Evolutionary conservation across 129 eudicot species (phyloP).

Genomic region (Flaveria ramosissima): DNA sequence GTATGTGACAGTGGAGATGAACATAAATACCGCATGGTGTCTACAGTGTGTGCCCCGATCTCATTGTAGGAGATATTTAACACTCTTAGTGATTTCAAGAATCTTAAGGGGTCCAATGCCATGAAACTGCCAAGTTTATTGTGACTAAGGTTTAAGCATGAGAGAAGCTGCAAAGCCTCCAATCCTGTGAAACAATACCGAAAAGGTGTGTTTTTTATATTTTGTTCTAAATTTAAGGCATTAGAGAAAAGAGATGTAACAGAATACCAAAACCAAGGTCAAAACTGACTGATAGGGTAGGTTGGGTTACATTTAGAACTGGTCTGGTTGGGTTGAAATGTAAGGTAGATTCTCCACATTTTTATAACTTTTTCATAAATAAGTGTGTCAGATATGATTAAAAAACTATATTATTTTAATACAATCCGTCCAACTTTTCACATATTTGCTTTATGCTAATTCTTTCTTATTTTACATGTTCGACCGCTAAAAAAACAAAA

Average conservation of each 20-base stretch:
- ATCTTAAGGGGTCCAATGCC: constrained; percentile 74
- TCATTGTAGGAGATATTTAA: constrained; percentile 73
- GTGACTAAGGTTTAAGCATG: constrained; percentile 76
- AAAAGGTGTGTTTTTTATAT: background rate
- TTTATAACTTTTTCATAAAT: too few species aligned
- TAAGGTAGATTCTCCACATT: too few species aligned
- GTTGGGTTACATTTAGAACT: background rate
- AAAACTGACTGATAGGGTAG: background rate
- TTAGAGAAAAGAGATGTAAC: background rate
- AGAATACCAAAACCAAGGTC: background rate
- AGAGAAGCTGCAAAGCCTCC: constrained; percentile 83
- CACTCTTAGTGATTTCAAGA: constrained; percentile 57
- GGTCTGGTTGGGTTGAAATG: too few species aligned
- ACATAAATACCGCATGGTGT: constrained; percentile 76
- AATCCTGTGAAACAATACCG: constrained; percentile 53
- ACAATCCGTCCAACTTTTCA: background rate
- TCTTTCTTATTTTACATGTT: background rate
- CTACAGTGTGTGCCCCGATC: constrained; percentile 74
- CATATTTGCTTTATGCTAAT: background rate
- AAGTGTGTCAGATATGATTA: background rate
- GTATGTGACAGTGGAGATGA: constrained; percentile 76
- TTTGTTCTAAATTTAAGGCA: constrained; percentile 4
- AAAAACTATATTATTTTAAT: too few species aligned
- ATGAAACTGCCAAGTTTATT: constrained; percentile 68
- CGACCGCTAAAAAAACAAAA: background rate